Conservation (phyloP, 805 yeast genomes). For the Lipomyces spencermartinsiae region DNA sequence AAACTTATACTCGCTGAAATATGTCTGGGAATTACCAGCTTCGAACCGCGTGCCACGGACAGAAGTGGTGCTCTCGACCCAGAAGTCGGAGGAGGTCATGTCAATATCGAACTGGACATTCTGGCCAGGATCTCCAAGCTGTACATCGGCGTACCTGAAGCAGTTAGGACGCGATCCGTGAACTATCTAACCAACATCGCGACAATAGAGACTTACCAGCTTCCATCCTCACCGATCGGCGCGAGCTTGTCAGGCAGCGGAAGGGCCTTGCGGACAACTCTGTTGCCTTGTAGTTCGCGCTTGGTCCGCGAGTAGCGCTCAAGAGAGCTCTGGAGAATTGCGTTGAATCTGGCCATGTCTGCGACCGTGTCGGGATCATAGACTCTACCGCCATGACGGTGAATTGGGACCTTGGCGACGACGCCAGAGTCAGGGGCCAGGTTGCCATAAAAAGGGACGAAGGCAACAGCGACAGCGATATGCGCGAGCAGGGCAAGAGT, state of each 20-base stretch:
- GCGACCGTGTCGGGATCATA: conserved; percentile 30
- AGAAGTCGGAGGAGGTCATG: conserved; percentile 37
- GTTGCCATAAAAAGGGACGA: conserved; percentile 21
- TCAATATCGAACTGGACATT: conserved; percentile 31
- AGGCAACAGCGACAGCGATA: conserved; percentile 12
- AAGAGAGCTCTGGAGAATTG: conserved; percentile 16
- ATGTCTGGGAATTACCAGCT: conserved; percentile 30
- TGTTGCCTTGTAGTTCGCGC: conserved; percentile 37
- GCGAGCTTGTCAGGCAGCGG: conserved; percentile 34
- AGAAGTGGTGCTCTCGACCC: conserved; percentile 37
- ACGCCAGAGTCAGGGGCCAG: conserved; percentile 18
- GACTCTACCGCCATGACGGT: conserved; percentile 34
- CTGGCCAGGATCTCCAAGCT: conserved; percentile 34
- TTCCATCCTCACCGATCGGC: conserved; percentile 35
- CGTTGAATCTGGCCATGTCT: conserved; percentile 25
- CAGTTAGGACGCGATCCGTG: background rate
- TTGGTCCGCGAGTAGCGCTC: conserved; percentile 27
- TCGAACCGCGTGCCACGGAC: conserved; percentile 33
- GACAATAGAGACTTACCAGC: conserved; percentile 10
- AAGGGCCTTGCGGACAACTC: conserved; percentile 35
- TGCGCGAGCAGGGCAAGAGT: conserved; percentile 3
- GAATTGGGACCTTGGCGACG: conserved; percentile 25
- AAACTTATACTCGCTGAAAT: conserved; percentile 28
- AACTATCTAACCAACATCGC: background rate
- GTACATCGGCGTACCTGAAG: conserved; percentile 17